These are phyloP conservation scores for Fusarium praegraminearum DNA, from an alignment of 2,329 filamentous ascomycete genomes.

Conservation along the genomic window DNA sequence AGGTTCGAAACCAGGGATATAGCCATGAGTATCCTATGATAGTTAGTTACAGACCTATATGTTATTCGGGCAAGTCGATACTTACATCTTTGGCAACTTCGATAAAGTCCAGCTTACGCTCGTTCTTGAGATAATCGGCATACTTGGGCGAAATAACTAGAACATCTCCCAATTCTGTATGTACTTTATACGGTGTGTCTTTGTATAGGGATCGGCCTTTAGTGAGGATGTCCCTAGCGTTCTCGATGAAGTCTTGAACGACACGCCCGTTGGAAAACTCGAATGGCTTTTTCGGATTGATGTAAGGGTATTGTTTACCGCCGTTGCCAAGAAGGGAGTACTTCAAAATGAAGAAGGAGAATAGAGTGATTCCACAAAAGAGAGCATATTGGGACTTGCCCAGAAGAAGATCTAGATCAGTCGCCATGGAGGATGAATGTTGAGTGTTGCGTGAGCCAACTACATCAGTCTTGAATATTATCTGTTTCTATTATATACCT, in stretches of 20 bases:
- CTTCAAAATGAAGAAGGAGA: not conserved
- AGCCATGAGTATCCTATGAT: slow-evolving; percentile 1
- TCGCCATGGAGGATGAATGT: not conserved
- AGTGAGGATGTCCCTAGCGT: not conserved
- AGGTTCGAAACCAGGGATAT: slow-evolving; percentile 1
- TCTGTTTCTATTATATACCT: not conserved
- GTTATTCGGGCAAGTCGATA: not conserved
- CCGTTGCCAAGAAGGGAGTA: not conserved
- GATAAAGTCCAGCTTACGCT: not conserved
- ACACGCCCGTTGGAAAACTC: not conserved
- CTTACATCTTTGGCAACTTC: slow-evolving; percentile 7
- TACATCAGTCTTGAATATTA: not conserved
- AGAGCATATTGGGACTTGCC: slow-evolving; percentile 6
- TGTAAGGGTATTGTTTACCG: not conserved
- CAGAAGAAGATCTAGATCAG: not conserved
- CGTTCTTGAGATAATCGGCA: not conserved
- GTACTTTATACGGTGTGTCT: not conserved
- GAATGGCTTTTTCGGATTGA: slow-evolving; percentile 4
- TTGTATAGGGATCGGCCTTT: not conserved
- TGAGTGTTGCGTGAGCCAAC: not conserved
- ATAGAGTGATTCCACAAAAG: not conserved
- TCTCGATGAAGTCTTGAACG: not conserved
- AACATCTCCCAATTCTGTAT: slow-evolving; percentile 9
- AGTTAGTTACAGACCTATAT: not conserved
- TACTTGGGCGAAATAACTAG: slow-evolving; percentile 3